Percentiles rank a stretch among this genome's conserved stretches.
These are phyloP conservation scores for Rhodotorula glutinis DNA, from an alignment of 1,284 basidiomycete species.

Conservation along the genomic window DNA sequence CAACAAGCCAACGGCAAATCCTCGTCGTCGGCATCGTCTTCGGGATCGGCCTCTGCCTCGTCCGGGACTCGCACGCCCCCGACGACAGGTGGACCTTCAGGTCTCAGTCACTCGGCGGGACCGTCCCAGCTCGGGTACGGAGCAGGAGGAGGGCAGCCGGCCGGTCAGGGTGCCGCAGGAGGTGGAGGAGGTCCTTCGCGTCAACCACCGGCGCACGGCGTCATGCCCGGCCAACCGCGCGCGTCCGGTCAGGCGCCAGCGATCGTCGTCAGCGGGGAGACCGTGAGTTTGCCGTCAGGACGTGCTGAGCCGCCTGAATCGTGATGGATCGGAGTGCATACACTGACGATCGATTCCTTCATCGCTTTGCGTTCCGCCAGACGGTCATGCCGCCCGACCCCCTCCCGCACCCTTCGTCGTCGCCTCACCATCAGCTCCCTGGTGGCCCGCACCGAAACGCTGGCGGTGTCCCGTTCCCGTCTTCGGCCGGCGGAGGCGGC, in stretches of 20 bases:
- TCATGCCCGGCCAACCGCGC: constrained; percentile 18
- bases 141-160: neutral
- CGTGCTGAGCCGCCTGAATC: too few relatives aligned
- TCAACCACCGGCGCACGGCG: neutral
- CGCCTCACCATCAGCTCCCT: constrained; percentile 59
- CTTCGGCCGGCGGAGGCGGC: neutral
- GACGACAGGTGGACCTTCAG: neutral
- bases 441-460: constrained; percentile 49
- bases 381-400: constrained; percentile 64
- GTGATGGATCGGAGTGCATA: neutral
- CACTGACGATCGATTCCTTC: neutral
- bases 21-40: neutral
- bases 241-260: constrained; percentile 16
- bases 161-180: neutral
- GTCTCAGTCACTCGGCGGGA: neutral
- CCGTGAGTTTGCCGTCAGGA: constrained; percentile 34
- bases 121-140: neutral
- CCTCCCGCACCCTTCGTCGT: constrained; percentile 53
- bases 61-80: neutral
- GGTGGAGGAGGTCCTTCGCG: neutral
- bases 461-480: constrained; percentile 28
- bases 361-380: constrained; percentile 17
- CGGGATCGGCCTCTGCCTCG: neutral
- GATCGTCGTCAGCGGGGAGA: constrained; percentile 77
- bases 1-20: constrained; percentile 20